Evolutionary conservation across 2,329 filamentous ascomycete genomes (phyloP), one percentile per base, ranked within the genome.

Genomic region (Endocalyx cinctus): DNA sequence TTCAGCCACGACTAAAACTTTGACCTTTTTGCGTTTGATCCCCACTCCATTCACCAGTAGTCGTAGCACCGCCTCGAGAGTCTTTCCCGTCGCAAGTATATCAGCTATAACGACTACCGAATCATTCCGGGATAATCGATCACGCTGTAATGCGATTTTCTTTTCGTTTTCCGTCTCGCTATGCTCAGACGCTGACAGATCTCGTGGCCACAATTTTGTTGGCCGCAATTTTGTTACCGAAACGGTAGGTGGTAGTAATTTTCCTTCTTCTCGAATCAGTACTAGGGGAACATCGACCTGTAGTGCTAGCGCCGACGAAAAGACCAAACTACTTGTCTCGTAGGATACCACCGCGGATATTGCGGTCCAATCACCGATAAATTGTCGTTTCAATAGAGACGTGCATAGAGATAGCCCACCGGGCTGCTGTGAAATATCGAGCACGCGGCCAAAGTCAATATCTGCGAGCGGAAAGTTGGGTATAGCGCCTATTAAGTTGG

Each of bases 71-170:
- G 70, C 72, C 49, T 59, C 68, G 22, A 80, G 64, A 3, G 75
- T 79, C 43, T 62, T 43, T 2, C 74, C 75, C 0, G 69, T 72
- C 5, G 76, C 63, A 35, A 81, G 65, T 17, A 78, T 74, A 52
- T 81, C 76, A 37, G 80, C 76, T 5, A 81, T 62, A 0, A 79
- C 63, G n/a, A 79, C 59, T 10, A 79, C 67, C 4, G 58, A 59
- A 4, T 51, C 55, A 2, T 55, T 63, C 20, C 17, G 46, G 0
- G 57, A 45, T 13, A 80, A 19, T 23, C 54, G 52, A 56, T 66
- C 56, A 13, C 45, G 46, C 12, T 59, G 59, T 49, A 81, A 73
- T 54, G 76, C 74, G 6, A 80, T 64, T 18, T 38, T 48, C 23
- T 62, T 59, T 34, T 57, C 8, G 8, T n/a, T 52, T 31, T 39